Evolutionary conservation across 768 basidiomycete genomes (phyloP).

Genomic region (Dentipellis fragilis): DNA sequence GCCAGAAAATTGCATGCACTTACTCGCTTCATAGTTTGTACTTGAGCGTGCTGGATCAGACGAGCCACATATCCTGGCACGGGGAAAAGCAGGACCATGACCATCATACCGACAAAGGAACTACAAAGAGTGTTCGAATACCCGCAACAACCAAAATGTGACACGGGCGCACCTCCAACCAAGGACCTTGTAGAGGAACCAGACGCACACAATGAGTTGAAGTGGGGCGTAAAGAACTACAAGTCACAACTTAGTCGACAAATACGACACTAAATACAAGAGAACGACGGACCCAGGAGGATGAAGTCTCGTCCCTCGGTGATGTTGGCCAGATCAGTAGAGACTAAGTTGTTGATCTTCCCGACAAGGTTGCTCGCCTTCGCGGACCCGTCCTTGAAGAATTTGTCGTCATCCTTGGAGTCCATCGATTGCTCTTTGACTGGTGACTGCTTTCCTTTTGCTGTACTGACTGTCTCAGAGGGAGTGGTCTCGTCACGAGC

Average conservation of each 20-base stretch:
- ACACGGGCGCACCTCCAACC: slow-evolving; percentile 34
- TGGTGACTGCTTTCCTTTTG: background rate
- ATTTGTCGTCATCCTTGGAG: background rate
- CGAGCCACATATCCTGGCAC: slow-evolving; percentile 31
- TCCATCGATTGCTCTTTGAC: background rate
- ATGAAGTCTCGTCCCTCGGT: slow-evolving; percentile 19
- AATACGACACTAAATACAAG: background rate
- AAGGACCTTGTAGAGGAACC: slow-evolving; percentile 35
- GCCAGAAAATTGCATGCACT: background rate
- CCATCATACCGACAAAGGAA: slow-evolving; percentile 30
- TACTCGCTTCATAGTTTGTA: slow-evolving; percentile 31
- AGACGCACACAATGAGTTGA: slow-evolving; percentile 28
- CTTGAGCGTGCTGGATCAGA: slow-evolving; percentile 25
- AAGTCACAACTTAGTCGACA: background rate
- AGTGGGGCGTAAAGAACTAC: slow-evolving; percentile 28
- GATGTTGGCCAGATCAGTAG: slow-evolving; percentile 41
- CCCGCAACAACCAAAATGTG: background rate
- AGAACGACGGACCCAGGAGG: slow-evolving; percentile 4
- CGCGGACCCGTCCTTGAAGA: background rate
- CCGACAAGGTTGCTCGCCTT: slow-evolving; percentile 46
- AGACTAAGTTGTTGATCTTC: slow-evolving; percentile 68
- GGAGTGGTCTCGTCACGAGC: background rate
- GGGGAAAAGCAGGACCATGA: slow-evolving; percentile 31
- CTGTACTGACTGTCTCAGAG: slow-evolving; percentile 6
- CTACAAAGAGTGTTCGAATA: slow-evolving; percentile 11